phyloP scores from a whole-genome alignment of 495 filamentous ascomycete species.

The Xanthoparmelia taractica region DNA sequence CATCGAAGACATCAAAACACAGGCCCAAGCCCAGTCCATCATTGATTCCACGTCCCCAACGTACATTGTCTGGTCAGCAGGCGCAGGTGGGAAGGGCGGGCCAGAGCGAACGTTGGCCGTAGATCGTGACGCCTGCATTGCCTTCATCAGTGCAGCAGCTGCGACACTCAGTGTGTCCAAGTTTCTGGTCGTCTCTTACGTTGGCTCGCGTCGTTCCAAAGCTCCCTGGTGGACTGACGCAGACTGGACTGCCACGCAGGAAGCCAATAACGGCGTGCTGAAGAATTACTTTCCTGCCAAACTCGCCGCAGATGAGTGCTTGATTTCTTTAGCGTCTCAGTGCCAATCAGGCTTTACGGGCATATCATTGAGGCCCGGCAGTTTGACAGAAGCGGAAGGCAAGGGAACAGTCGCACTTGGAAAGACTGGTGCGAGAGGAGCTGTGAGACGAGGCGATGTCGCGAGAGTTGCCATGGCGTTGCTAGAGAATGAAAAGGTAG shows the following conservation, averaged over 20 bases:
- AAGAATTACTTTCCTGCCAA: conserved; percentile 68
- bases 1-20: conserved; percentile 59
- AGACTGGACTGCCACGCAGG: conserved; percentile 43
- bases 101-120: conserved; percentile 52
- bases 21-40: conserved; percentile 52
- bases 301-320: conserved; percentile 62
- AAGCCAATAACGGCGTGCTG: conserved; percentile 47
- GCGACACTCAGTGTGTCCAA: conserved; percentile 52
- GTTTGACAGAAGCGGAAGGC: conserved; percentile 50
- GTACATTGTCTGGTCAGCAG: conserved; percentile 76
- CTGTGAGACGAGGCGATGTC: conserved; percentile 58
- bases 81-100: conserved; percentile 70
- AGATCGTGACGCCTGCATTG: conserved; percentile 59
- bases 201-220: conserved; percentile 48
- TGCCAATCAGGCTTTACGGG: conserved; percentile 46
- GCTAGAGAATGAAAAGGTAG: conserved; percentile 47
- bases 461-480: conserved; percentile 59
- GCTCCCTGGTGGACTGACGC: conserved; percentile 63
- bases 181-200: conserved; percentile 67
- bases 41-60: conserved; percentile 53
- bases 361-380: conserved; percentile 63
- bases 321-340: conserved; percentile 50
- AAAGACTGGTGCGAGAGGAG: conserved; percentile 48
- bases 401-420: conserved; percentile 59
- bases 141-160: conserved; percentile 61